These are phyloP conservation scores for Cardamine chenopodiifolia DNA, from an alignment of 345 rosid species.

Conservation along the genomic window DNA sequence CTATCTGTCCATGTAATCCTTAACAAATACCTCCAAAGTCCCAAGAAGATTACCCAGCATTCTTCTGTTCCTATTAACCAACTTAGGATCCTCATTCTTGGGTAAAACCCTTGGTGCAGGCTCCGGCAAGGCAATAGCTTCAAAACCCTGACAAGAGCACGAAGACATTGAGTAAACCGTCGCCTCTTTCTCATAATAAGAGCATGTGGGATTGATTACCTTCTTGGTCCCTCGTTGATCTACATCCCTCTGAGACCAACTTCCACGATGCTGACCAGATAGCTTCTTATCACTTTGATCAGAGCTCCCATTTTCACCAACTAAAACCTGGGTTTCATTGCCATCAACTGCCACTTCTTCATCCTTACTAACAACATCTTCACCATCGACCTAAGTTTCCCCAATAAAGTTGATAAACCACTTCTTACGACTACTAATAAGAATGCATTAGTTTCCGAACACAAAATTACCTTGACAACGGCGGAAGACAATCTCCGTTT, in stretches of 20 bases:
- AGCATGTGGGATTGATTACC: constrained; percentile 43
- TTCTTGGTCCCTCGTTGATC: constrained; percentile 51
- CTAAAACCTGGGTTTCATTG: constrained; percentile 31
- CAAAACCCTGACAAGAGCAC: constrained; percentile 54
- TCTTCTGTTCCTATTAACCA: constrained; percentile 90
- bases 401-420: neutral
- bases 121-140: constrained; percentile 49
- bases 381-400: constrained; percentile 58
- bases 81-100: constrained; percentile 88
- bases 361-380: constrained; percentile 60
- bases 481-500: constrained; percentile 88
- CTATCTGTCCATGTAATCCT: constrained; percentile 18
- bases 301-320: constrained; percentile 40
- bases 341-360: constrained; percentile 36
- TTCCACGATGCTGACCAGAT: constrained; percentile 45
- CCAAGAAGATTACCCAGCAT: constrained; percentile 97
- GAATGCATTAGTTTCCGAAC: constrained; percentile 17
- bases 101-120: constrained; percentile 88
- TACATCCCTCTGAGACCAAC: constrained; percentile 65
- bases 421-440: neutral
- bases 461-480: constrained; percentile 73
- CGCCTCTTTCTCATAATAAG: neutral
- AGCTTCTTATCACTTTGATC: constrained; percentile 49
- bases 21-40: constrained; percentile 80
- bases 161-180: neutral